Evolutionary conservation across 768 basidiomycete species (phyloP), one percentile per base, ranked within the genome.

Genomic region (Antrodiella citrinella): DNA sequence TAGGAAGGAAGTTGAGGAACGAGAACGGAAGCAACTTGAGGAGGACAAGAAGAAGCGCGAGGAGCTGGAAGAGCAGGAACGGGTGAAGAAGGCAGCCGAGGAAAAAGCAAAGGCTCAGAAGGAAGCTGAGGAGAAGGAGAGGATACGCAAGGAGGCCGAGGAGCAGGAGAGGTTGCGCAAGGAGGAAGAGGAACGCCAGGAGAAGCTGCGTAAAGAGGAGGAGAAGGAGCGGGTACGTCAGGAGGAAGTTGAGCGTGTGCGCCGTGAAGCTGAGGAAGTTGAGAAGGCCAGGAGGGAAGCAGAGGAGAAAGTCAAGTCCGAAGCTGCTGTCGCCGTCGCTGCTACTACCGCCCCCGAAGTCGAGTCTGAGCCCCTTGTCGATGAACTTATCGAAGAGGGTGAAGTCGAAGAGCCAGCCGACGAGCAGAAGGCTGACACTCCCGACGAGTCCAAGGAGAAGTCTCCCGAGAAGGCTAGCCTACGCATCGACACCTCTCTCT

Each of bases 401-500:
- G 72, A 77, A 44, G 66, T 71, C 39, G 69, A 72, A 54, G 69
- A 80, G 43, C 62, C 67, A 21, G 24, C 51, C 2, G 51, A 45
- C 15, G 51, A 54, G 19, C 52, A 51, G 22, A 50, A 43, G 21
- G 4, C 62, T 50, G 26, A 51, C 10, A 52, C 55, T 23, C 63
- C 66, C 43, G 69, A 72, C 22, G 70, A 72, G 30, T 49, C 58
- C n/a, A 69, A 70, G 47, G 72, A 68, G 52, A 81, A 74, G 58
- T 55, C 61, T 2, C 62, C 71, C 44, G 60, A 67, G 26, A 81
- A 78, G 60, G 82, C 81, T 41, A 20, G 66, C 10, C 70, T 88
- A 18, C 82, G 84, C 41, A 86, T 87, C 64, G 82, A 81, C 63
- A 84, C 86, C 0, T 66, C 75, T 19, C 61, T 75, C 10, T 59